Base-by-base conservation (phyloP, 257 asterid genomes). In the Echium plantagineum region DNA sequence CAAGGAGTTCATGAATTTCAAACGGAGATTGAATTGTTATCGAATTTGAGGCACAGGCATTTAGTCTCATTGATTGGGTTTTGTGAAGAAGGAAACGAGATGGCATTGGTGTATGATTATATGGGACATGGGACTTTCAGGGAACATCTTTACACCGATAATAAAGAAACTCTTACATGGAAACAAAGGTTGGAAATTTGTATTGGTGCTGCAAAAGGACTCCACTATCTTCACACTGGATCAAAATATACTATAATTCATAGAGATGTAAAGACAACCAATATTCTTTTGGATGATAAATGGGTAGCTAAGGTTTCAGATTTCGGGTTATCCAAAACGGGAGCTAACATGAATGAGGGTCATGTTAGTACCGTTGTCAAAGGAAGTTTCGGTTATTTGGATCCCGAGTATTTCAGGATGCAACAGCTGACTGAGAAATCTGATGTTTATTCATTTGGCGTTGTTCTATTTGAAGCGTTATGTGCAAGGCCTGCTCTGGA, bases 241-340 rank as follows among this genome's bases (percentile, higher is more conserved):
- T 90, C 97, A 12, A 86, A 72, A 68, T 84, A 86, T 77, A 86
- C 94, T 20, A 89, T 89, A 70, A 89, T 89, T n/a, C 97, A 89
- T 57, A 64, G 97, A 10, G 97, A 89, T 52, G 95, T 89, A 47
- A 89, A 89, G 75, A 84, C 95, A 5, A 86, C 95, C 15, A 90
- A 90, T 65, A 90, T 90, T 18, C 87, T 86, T 18, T 53, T 89
- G 3, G 95, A 86, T 30, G 94, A 89, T 10, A 86, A 86, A 26
- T 89, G 95, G 95, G 95, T 84, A 0, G 93, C 95, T 3, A 90
- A 90, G 81, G 95, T 90, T 19, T 86, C 97, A 0, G 97, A 90
- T 71, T 90, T 90, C 16, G 97, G 95, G 62, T 76, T 86, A 0
- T 90, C 97, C 0, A 90, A 86, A 65, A 82, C 94, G 0, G 95